Evolutionary conservation across 768 basidiomycete genomes (phyloP), one percentile per base, ranked within the genome.

Genomic region (Termitomyces sp.): DNA sequence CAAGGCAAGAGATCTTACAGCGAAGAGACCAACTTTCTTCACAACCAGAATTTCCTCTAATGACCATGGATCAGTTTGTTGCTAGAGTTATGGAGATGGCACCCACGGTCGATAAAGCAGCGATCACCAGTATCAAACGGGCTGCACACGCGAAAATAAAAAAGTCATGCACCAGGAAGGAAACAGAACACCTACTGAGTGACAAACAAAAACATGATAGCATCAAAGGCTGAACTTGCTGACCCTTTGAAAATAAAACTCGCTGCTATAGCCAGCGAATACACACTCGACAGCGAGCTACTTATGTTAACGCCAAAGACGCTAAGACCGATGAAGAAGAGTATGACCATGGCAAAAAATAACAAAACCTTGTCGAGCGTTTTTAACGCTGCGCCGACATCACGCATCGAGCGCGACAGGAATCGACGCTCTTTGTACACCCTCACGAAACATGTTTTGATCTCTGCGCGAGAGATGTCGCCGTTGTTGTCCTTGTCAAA

Each of bases 61-160:
- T 16, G 11, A 33, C 12, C 8, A 39, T 20, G n/a, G 7, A 39
- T 59, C 24, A 58, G 22, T 16, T 13, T 42, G 41, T 20, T 22
- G 45, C n/a, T 36, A 3, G 8, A 6, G 16, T 4, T 5, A 34
- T 9, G 7, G 36, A 42, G 11, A 9, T 27, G 48, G 22, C 6
- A 69, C 78, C 63, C 59, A 82, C 82, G 67, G 61, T 86, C 87
- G 61, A 92, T 84, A 66, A 91, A 86, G 63, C 85, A 85, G n/a
- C 91, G 81, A 72, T 92, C 91, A 12, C 90, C 90, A 24, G 89
- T 89, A 64, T 91, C 89, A 62, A 85, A 91, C 4, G 89, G 89
- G 68, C 88, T 90, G 36, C 53, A 16, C 62, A 56, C n/a, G 55
- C 16, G 31, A 11, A 47, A 15, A 41, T 20, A 45, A n/a, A n/a